A percentile compares a stretch with the other conserved stretches of the same genome.
Evolutionary conservation across 345 rosid genomes (phyloP).

Genomic region (Salix caprea): DNA sequence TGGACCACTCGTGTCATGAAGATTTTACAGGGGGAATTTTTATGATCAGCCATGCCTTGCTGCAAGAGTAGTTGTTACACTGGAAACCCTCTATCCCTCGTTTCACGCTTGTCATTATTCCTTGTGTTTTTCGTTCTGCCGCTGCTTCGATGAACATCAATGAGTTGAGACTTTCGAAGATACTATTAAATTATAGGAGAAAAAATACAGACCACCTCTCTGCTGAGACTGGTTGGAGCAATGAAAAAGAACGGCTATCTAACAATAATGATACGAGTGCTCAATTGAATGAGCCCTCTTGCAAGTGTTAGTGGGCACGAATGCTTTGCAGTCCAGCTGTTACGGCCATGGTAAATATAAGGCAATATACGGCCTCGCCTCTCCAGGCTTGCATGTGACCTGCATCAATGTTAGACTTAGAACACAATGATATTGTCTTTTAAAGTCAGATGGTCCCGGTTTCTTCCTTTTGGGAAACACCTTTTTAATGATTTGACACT

Average conservation of each 20-base stretch:
- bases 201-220: too few relatives aligned
- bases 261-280: too few relatives aligned
- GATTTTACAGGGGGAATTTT: neutral
- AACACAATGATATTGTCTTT: neutral
- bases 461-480: neutral
- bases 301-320: too few relatives aligned
- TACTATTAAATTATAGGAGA: neutral
- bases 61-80: neutral
- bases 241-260: too few relatives aligned
- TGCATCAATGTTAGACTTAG: neutral
- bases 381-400: neutral
- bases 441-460: neutral
- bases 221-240: too few relatives aligned
- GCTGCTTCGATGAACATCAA: neutral
- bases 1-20: conserved; percentile 5
- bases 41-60: neutral
- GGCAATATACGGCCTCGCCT: neutral
- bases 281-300: too few relatives aligned
- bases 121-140: neutral
- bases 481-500: neutral
- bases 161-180: neutral
- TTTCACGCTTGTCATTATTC: neutral
- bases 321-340: too few relatives aligned
- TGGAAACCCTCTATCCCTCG: neutral
- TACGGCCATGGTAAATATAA: neutral